These are phyloP conservation scores for Mortierella sp. DNA, from an alignment of 371 early-diverging fungal genomes.

Conservation along the genomic window DNA sequence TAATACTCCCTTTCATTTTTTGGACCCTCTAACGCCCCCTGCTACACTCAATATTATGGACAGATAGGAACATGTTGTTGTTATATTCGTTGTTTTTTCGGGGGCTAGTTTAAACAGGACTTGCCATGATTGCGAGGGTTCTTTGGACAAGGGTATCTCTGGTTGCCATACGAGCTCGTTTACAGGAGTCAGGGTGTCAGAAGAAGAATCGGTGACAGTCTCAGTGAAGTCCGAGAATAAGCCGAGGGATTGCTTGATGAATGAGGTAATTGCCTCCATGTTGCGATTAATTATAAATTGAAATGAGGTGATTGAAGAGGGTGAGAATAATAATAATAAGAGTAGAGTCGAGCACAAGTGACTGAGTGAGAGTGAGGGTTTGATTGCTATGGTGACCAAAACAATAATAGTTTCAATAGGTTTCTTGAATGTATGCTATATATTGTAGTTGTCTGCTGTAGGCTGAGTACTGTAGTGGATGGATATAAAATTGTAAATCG, in stretches of 20 bases:
- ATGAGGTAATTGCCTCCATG: slow-evolving; percentile 32
- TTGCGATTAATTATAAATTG: not conserved
- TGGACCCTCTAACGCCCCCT: no score
- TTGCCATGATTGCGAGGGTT: slow-evolving; percentile 53
- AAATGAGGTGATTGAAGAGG: not conserved
- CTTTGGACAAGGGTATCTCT: slow-evolving; percentile 51
- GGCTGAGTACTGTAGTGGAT: no score
- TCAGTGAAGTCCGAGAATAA: not conserved
- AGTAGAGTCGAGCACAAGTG: no score
- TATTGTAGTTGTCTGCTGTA: no score
- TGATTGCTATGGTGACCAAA: not conserved
- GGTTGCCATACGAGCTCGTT: slow-evolving; percentile 36
- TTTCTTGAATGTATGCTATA: no score
- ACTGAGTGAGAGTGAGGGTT: no score
- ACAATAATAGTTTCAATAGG: not conserved
- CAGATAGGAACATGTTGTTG: not conserved
- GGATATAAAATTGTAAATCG: no score
- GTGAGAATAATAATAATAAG: not conserved
- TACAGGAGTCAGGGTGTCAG: not conserved
- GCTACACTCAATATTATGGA: not conserved
- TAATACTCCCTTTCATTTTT: no score
- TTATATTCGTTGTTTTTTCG: not conserved
- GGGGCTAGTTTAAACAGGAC: not conserved
- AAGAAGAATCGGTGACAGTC: not conserved
- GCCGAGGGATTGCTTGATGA: slow-evolving; percentile 21